Base-by-base conservation (phyloP, 805 yeast species). In the Candida parachauliodes region DNA sequence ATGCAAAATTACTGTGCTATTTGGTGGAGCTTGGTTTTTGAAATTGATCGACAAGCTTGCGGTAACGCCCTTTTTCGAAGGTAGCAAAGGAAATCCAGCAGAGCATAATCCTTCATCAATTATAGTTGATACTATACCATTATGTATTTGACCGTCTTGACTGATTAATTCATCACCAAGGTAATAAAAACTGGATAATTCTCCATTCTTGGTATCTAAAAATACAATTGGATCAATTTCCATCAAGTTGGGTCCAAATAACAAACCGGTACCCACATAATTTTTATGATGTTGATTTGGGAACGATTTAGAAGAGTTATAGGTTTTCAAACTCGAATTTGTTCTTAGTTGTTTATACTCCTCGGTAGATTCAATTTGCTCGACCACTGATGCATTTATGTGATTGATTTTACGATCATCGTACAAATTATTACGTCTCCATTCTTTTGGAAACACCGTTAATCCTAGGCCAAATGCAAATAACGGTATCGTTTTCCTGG, bases 21-120 rank as follows among this genome's bases (percentile, higher is more conserved):
- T 75, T 0, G 88, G 82, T 2, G 70, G 71, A 1, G 79, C 77
- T 27, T 81, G 83, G 45, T 70, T 72, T 28, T 72, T 70, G 58
- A 87, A 91, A 36, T 83, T 69, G 7, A 91, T 67, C 2, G 73
- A 60, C 29, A 91, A 65, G 35, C 70, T 73, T 0, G 96, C 98
- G 0, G 98, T 91, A 17, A 93, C 96, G 10, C 98, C 98, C 35
- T 83, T 70, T 39, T 79, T 74, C 40, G 80, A 77, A 1, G 98
- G 98, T 9, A 91, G 65, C 19, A 73, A 63, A 3, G 87, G 79
- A 55, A 88, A 91, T 11, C 96, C 98, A 51, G 95, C 84, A 30
- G 79, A 70, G 51, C 96, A 87, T 20, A 91, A 62, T 0, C 83
- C 82, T 55, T 89, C 97, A 59, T 91, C 98, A 37, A 91, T 44